A percentile compares a stretch with the other conserved stretches of the same genome.
These are phyloP conservation scores for Mortierella sp. DNA, from an alignment of 371 early-diverging fungal genomes.

Conservation along the genomic window DNA sequence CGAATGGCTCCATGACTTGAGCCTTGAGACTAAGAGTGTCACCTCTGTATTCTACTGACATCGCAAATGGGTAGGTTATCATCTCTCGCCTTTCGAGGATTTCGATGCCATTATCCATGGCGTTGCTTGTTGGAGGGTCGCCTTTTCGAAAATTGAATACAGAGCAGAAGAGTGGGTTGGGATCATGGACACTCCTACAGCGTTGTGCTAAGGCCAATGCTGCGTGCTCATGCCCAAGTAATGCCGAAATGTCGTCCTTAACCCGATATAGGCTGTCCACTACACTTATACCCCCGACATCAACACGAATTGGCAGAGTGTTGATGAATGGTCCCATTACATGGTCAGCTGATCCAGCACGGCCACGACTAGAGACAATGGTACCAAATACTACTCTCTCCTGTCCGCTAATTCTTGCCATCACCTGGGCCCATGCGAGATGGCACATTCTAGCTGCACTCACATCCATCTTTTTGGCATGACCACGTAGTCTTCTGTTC, in stretches of 20 bases:
- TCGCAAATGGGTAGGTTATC: constrained; percentile 20
- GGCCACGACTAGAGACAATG: no score
- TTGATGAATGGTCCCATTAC: constrained; percentile 30
- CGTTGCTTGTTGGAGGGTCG: neutral
- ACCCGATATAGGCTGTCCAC: neutral
- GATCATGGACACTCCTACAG: constrained; percentile 15
- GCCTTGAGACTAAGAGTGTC: constrained; percentile 12
- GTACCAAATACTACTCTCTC: no score
- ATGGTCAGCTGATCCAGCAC: no score
- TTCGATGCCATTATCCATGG: neutral
- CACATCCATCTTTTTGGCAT: no score
- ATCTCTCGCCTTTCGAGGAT: constrained; percentile 1
- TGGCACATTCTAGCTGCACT: no score
- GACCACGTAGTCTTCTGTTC: no score
- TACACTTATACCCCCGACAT: constrained; percentile 3
- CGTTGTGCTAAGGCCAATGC: constrained; percentile 34
- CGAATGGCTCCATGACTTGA: constrained; percentile 7
- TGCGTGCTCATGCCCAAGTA: constrained; percentile 31
- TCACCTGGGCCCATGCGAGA: no score
- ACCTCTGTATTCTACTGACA: constrained; percentile 18
- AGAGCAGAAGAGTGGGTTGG: constrained; percentile 17
- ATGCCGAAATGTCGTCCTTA: neutral
- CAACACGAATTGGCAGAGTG: constrained; percentile 19
- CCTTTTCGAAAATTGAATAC: constrained; percentile 27
- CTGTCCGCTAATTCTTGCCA: no score